Conservation (phyloP, 208 protist species). For the Vickermania spadyakhi region DNA sequence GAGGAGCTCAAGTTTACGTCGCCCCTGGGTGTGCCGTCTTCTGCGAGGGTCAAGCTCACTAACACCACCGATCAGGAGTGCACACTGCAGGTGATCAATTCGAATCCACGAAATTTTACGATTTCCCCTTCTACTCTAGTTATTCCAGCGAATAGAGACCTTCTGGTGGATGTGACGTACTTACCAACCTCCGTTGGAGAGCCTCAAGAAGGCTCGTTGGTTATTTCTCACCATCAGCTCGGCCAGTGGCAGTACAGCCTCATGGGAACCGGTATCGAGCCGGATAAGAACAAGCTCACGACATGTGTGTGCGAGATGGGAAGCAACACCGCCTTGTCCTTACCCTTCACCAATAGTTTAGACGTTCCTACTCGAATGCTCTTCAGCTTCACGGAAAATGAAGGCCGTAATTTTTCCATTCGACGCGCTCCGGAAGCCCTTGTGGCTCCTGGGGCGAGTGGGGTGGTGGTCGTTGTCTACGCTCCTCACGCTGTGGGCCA, state of each 20-base stretch:
- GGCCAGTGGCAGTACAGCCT: conserved; percentile 80
- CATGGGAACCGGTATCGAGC: conserved; percentile 50
- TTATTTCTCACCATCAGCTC: conserved; percentile 44
- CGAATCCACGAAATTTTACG: conserved; percentile 56
- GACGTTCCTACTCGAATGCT: conserved; percentile 23
- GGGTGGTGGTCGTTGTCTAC: conserved; percentile 54
- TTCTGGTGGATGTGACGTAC: conserved; percentile 61
- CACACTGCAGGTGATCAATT: conserved; percentile 41
- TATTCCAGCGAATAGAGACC: conserved; percentile 41
- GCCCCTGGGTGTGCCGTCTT: conserved; percentile 52
- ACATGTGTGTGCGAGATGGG: conserved; percentile 46
- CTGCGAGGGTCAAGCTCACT: conserved; percentile 48
- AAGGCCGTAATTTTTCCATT: conserved; percentile 22
- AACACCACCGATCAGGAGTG: conserved; percentile 60
- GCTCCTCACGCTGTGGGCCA: conserved; percentile 44
- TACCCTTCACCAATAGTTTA: conserved; percentile 79
- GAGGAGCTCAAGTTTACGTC: conserved; percentile 64
- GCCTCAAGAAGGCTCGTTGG: conserved; percentile 40
- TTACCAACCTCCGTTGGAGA: conserved; percentile 59
- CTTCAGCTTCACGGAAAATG: conserved; percentile 20
- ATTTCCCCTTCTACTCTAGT: conserved; percentile 25
- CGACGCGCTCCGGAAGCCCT: conserved; percentile 5
- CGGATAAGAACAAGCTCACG: conserved; percentile 27
- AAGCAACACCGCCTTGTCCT: conserved; percentile 15
- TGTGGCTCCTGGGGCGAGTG: conserved; percentile 30